A percentile compares a stretch with the other conserved stretches of the same genome.
Conservation (phyloP, 441 rosid species). For the Adansonia rubrostipa region DNA sequence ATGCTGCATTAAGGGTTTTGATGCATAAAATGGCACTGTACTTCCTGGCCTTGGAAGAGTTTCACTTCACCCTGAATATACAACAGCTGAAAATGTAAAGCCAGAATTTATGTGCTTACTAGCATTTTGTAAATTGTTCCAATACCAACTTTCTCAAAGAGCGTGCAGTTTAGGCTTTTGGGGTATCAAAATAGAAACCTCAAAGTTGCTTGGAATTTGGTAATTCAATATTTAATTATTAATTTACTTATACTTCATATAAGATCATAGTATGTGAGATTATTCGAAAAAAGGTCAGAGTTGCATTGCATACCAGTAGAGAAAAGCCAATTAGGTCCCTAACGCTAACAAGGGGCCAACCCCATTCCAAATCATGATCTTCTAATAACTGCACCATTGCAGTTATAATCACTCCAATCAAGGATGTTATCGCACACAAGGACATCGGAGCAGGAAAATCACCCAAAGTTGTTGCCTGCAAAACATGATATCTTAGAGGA, state of each 20-base stretch:
- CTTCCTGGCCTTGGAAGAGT: not conserved
- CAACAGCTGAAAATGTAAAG: too few species aligned
- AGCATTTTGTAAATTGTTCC: too few species aligned
- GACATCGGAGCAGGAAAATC: constrained; percentile 93
- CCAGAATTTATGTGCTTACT: too few species aligned
- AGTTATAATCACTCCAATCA: constrained; percentile 70
- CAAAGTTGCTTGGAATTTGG: not conserved
- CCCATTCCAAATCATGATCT: constrained; percentile 36
- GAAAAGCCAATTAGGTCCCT: constrained; percentile 50
- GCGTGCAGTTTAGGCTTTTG: not conserved
- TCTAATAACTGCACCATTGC: constrained; percentile 48
- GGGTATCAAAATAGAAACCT: not conserved
- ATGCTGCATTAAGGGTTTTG: not conserved
- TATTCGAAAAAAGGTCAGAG: not conserved
- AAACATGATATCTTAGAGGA: not conserved
- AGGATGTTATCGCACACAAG: constrained; percentile 72
- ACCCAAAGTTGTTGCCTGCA: constrained; percentile 66
- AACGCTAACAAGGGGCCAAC: constrained; percentile 47
- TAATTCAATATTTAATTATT: not conserved
- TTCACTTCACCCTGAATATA: not conserved
- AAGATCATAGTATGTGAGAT: not conserved
- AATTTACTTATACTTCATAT: not conserved
- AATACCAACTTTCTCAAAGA: not conserved
- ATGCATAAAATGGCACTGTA: not conserved
- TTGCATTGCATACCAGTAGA: constrained; percentile 51